phyloP scores from a whole-genome alignment of 2,329 filamentous ascomycete species.

The Exophiala mesophila region DNA sequence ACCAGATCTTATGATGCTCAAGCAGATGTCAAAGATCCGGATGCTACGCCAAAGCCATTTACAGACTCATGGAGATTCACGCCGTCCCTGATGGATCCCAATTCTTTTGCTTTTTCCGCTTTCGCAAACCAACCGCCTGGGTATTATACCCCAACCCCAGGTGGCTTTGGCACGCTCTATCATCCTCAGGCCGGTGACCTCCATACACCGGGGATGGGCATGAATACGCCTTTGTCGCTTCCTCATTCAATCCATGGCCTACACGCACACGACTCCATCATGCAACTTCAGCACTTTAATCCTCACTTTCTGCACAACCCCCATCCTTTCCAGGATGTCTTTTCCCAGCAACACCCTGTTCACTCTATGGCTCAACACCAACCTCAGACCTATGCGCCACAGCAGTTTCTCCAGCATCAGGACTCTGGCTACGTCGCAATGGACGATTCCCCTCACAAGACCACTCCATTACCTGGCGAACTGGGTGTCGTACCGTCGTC shows the following conservation, averaged over 20 bases:
- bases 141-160: constrained; percentile 84
- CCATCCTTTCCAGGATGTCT: constrained; percentile 21
- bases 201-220: constrained; percentile 71
- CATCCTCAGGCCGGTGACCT: constrained; percentile 80
- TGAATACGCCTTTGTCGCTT: constrained; percentile 77
- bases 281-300: constrained; percentile 67
- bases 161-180: constrained; percentile 72
- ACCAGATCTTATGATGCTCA: constrained; percentile 43
- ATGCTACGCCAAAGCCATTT: constrained; percentile 74
- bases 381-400: constrained; percentile 31
- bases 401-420: constrained; percentile 66
- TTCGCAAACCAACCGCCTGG: constrained; percentile 76
- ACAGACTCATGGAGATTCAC: constrained; percentile 85
- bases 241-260: constrained; percentile 61
- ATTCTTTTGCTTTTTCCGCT: constrained; percentile 71
- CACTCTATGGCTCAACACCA: constrained; percentile 46
- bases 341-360: constrained; percentile 19
- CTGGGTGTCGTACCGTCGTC: constrained; percentile 11
- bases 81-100: constrained; percentile 80
- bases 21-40: constrained; percentile 64
- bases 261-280: constrained; percentile 54
- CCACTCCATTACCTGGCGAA: constrained; percentile 23
- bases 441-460: constrained; percentile 60
- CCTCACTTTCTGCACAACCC: constrained; percentile 37
- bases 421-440: constrained; percentile 75